Percentiles rank a stretch among this genome's conserved stretches.
Conservation (phyloP, 805 yeast genomes). For the Nakazawaea ambrosiae region DNA sequence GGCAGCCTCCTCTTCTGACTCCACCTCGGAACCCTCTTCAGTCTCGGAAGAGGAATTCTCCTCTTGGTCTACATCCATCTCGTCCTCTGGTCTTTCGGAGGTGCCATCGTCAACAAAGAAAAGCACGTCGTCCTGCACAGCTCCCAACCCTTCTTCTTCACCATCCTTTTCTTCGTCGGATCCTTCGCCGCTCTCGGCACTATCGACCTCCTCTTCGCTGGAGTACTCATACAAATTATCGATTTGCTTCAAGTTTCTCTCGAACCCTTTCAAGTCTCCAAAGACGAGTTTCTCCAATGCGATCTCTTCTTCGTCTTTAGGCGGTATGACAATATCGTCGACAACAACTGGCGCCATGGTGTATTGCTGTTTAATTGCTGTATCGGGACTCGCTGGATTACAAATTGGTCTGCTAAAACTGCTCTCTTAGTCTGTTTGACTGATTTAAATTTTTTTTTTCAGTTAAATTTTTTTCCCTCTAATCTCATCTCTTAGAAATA, state of each 20-base stretch:
- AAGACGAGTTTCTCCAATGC: conserved; percentile 78
- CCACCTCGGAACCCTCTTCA: conserved; percentile 21
- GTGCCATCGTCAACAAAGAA: conserved; percentile 47
- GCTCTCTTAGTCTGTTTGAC: neutral
- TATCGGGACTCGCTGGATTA: too few species aligned
- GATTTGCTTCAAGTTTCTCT: conserved; percentile 49
- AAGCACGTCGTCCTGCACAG: conserved; percentile 39
- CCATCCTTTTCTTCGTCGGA: conserved; percentile 24
- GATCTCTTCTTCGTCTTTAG: conserved; percentile 81
- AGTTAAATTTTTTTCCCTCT: too few species aligned
- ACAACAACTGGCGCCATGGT: conserved; percentile 7
- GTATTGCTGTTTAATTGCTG: too few species aligned
- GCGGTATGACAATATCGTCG: conserved; percentile 34
- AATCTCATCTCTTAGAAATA: too few species aligned
- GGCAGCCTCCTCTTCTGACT: conserved; percentile 32
- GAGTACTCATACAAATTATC: conserved; percentile 48
- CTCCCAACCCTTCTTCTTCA: conserved; percentile 31
- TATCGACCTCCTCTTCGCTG: conserved; percentile 32
- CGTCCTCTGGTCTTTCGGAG: conserved; percentile 16
- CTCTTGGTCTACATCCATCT: conserved; percentile 21
- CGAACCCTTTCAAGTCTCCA: conserved; percentile 80
- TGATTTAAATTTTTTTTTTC: neutral
- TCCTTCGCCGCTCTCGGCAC: conserved; percentile 12
- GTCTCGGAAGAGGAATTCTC: conserved; percentile 27
- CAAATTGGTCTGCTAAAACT: neutral